Evolutionary conservation across 306 rosid genomes (phyloP).

Genomic region (Morella rubra): DNA sequence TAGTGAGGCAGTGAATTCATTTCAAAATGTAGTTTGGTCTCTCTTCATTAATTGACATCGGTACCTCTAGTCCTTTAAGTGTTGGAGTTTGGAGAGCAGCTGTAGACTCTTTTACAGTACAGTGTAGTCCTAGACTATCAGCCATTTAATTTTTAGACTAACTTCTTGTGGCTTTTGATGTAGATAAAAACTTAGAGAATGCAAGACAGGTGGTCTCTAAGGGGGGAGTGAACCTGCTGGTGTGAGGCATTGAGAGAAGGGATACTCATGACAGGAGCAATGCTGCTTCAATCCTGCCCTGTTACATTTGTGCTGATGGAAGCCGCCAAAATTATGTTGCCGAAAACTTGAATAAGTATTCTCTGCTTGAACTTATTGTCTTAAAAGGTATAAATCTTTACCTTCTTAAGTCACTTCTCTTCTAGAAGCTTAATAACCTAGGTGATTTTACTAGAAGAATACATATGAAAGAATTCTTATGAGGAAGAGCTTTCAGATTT

Average conservation of each 20-base stretch:
- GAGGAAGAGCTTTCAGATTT: conserved; percentile 17
- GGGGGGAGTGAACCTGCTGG: conserved; percentile 67
- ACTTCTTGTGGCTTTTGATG: conserved; percentile 76
- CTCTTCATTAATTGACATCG: conserved; percentile 15
- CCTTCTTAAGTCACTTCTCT: conserved; percentile 7
- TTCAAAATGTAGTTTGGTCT: too few relatives aligned
- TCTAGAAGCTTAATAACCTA: conserved; percentile 14
- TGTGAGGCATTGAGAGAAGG: conserved; percentile 55
- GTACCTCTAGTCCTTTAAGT: conserved; percentile 76
- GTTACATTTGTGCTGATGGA: conserved; percentile 76
- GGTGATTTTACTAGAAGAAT: conserved; percentile 51
- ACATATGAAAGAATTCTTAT: conserved; percentile 46
- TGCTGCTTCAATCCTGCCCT: conserved; percentile 43
- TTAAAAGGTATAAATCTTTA: conserved; percentile 47
- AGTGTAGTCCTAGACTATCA: conserved; percentile 63
- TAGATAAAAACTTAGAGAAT: conserved; percentile 79
- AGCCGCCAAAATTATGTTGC: conserved; percentile 64
- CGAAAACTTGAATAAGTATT: conserved; percentile 48
- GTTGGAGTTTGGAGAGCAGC: conserved; percentile 70
- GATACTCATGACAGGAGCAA: conserved; percentile 50
- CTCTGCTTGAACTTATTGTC: conserved; percentile 66
- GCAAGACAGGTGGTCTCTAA: conserved; percentile 68
- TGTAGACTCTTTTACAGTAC: conserved; percentile 71
- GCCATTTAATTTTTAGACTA: conserved; percentile 77
- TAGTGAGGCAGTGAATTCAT: too few relatives aligned